These are phyloP conservation scores for Cyclocybe cylindracea DNA, from an alignment of 768 basidiomycete species.

Conservation along the genomic window DNA sequence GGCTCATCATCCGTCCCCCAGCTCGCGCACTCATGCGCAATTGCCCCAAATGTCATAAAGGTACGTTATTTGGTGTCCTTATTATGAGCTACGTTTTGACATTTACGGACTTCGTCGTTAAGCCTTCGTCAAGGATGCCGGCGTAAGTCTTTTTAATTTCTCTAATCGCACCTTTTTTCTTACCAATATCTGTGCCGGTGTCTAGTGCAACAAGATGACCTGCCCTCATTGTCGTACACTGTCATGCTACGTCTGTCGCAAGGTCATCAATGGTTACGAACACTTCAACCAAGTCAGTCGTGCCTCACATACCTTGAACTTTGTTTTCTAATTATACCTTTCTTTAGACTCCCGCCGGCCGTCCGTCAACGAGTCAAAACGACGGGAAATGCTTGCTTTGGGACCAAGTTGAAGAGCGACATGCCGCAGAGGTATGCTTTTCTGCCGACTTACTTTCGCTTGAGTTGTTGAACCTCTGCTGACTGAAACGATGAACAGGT, in stretches of 20 bases:
- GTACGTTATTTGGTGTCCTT: slow-evolving; percentile 35
- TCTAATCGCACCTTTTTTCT: background rate
- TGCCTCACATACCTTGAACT: background rate
- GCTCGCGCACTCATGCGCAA: slow-evolving; percentile 83
- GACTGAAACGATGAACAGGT: slow-evolving; percentile 44
- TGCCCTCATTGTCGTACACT: slow-evolving; percentile 72
- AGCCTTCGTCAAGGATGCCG: slow-evolving; percentile 78
- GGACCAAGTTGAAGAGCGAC: slow-evolving; percentile 67
- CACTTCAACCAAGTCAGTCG: slow-evolving; percentile 61
- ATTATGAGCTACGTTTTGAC: background rate
- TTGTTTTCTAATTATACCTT: background rate
- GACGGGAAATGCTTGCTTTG: slow-evolving; percentile 63
- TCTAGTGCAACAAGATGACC: slow-evolving; percentile 90
- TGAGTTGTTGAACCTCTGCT: background rate
- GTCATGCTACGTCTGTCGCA: slow-evolving; percentile 84
- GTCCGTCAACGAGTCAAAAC: slow-evolving; percentile 21
- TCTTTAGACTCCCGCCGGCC: slow-evolving; percentile 12
- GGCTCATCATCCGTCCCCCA: slow-evolving; percentile 23
- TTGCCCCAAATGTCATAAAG: slow-evolving; percentile 85
- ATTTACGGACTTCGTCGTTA: slow-evolving; percentile 2
- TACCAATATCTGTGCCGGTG: background rate
- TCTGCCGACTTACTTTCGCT: background rate
- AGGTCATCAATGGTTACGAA: slow-evolving; percentile 73
- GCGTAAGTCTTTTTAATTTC: slow-evolving; percentile 47
- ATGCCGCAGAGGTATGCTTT: slow-evolving; percentile 59